phyloP scores from a whole-genome alignment of 1,139 yeast species.

The Casaregolazyma suthepensis region DNA sequence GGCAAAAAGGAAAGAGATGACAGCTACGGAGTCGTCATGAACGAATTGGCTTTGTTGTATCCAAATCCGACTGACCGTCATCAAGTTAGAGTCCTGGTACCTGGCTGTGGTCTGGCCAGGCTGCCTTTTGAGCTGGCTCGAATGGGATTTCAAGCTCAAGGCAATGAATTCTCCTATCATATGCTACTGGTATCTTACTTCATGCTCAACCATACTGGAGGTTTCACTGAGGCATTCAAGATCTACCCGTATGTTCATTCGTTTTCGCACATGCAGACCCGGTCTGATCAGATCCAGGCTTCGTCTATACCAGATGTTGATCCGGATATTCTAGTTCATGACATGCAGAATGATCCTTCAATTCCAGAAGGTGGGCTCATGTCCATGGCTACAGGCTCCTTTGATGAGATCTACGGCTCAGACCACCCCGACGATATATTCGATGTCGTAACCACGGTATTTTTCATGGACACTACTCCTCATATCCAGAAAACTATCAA shows the following conservation, averaged over 20 bases:
- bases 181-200: constrained; percentile 68
- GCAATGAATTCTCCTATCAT: constrained; percentile 78
- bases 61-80: constrained; percentile 33
- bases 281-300: constrained; percentile 49
- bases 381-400: constrained; percentile 79
- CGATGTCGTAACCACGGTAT: constrained; percentile 62
- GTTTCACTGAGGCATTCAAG: constrained; percentile 49
- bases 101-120: constrained; percentile 83
- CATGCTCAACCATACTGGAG: constrained; percentile 48
- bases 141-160: constrained; percentile 69
- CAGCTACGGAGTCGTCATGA: constrained; percentile 43
- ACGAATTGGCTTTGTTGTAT: constrained; percentile 39
- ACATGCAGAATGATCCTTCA: constrained; percentile 35
- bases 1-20: constrained; percentile 49
- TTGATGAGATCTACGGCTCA: constrained; percentile 69
- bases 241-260: constrained; percentile 69
- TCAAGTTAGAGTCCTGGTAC: constrained; percentile 50
- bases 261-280: constrained; percentile 58
- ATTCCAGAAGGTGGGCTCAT: constrained; percentile 46
- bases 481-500: constrained; percentile 65
- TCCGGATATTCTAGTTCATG: constrained; percentile 24
- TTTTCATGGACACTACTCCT: constrained; percentile 74
- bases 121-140: constrained; percentile 65
- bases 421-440: constrained; percentile 23
- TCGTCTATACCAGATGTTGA: constrained; percentile 40